Evolutionary conservation across 176 grass and related monocot genomes (phyloP), one percentile per base, ranked within the genome.

Genomic region (Otatea glauca): DNA sequence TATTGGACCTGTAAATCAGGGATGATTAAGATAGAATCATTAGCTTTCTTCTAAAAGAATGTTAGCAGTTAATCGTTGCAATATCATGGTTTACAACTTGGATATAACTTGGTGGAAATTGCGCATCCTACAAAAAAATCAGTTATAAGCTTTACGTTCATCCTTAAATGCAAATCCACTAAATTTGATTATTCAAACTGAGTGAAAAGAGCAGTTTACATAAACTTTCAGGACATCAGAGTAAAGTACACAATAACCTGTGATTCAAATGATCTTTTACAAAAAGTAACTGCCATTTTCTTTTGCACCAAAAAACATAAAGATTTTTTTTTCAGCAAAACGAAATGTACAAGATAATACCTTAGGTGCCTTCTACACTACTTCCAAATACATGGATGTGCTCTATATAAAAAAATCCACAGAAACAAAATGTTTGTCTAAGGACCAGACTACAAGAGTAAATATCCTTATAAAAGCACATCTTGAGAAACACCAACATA

Each of bases 1-100:
- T 99, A 99, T 88, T 99, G 97, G 21, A 99, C 97, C 97, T 99
- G 84, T 67, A 82, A 84, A 88, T 88, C 72, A 86, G 20, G 56
- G 10, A 67, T 29, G 13, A 67, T 78, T 55, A 77, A 41, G 51
- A 84, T 23, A 70, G 15, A 60, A 27, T 37, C 10, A 78, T 18
- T 48, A 72, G 25, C 7, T 68, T 72, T 67, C 27, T 73, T 77
- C 37, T 50, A 17, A 82, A 23, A 39, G 5, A 82, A 61, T 64
- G 10, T 18, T 69, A 78, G 47, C 7, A 34, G 13, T 10, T 51
- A 21, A 54, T 42, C 13, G 2, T 48, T 50, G 41, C 50, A 76
- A 72, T 44, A 59, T 47, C 23, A 62, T 69, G 55, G 35, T 70
- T 62, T 63, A 17, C 43, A 77, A 66, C 37, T 83, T 62, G 20